phyloP scores from a whole-genome alignment of 495 filamentous ascomycete genomes.

The Aspergillus sclerotiicarbonarius region DNA sequence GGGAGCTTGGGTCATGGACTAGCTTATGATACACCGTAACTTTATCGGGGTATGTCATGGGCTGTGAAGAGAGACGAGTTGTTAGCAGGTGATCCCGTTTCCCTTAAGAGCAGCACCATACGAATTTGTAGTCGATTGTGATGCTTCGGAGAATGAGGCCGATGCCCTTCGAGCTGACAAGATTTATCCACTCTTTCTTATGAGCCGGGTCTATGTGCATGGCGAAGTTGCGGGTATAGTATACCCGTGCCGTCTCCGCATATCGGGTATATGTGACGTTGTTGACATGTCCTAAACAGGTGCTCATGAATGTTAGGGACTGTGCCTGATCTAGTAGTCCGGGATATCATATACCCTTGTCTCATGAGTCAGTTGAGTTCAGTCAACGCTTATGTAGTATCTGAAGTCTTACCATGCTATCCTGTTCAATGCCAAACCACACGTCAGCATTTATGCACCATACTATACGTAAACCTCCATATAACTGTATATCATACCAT shows the following conservation, averaged over 20 bases:
- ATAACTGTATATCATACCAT: slow-evolving; percentile 55
- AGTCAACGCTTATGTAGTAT: not conserved
- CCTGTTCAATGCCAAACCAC: slow-evolving; percentile 33
- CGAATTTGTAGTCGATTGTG: slow-evolving; percentile 88
- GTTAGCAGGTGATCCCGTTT: slow-evolving; percentile 2
- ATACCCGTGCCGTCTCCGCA: slow-evolving; percentile 80
- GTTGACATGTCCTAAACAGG: slow-evolving; percentile 71
- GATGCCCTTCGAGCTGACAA: slow-evolving; percentile 61
- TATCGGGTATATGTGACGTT: slow-evolving; percentile 83
- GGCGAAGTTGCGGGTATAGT: slow-evolving; percentile 78
- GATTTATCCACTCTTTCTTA: slow-evolving; percentile 63
- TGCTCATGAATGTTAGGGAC: not conserved
- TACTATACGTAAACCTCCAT: slow-evolving; percentile 1
- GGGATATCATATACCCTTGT: slow-evolving; percentile 25
- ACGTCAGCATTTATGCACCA: slow-evolving; percentile 15
- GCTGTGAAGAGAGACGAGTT: slow-evolving; percentile 46
- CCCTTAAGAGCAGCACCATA: slow-evolving; percentile 36
- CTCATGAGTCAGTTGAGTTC: not conserved
- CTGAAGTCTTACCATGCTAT: slow-evolving; percentile 50
- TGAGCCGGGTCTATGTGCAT: slow-evolving; percentile 65
- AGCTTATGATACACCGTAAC: slow-evolving; percentile 90
- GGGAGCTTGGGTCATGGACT: slow-evolving; percentile 43
- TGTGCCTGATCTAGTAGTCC: not conserved
- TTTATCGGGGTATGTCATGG: slow-evolving; percentile 83
- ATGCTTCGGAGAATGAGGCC: slow-evolving; percentile 83